These are phyloP conservation scores for Lophium mytilinum DNA, from an alignment of 495 filamentous ascomycete species.

Conservation along the genomic window DNA sequence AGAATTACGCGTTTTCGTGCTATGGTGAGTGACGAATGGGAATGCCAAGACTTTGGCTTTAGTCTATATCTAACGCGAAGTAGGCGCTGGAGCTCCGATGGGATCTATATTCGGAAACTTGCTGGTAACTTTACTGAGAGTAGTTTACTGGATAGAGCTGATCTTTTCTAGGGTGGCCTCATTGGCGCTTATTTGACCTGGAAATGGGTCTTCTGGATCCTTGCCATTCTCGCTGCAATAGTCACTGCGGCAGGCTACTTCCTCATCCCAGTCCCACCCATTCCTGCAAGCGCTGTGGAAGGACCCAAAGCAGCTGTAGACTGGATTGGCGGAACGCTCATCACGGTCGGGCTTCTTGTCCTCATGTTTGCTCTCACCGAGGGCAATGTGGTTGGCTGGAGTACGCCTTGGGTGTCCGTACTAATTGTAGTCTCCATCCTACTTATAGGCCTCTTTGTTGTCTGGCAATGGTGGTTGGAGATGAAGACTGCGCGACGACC, in stretches of 20 bases:
- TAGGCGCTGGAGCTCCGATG: slow-evolving; percentile 32
- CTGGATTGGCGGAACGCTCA: slow-evolving; percentile 33
- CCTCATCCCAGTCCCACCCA: slow-evolving; percentile 27
- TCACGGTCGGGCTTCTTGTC: slow-evolving; percentile 38
- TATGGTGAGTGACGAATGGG: slow-evolving; percentile 13
- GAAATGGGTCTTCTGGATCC: slow-evolving; percentile 48
- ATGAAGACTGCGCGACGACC: slow-evolving; percentile 39
- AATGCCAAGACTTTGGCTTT: neutral
- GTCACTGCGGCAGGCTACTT: slow-evolving; percentile 27
- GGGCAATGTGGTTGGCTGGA: slow-evolving; percentile 60
- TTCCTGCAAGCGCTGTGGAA: neutral
- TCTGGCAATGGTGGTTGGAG: slow-evolving; percentile 58
- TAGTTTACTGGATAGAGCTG: neutral
- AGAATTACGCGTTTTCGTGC: slow-evolving; percentile 51
- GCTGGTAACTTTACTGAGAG: slow-evolving; percentile 19
- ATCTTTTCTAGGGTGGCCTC: slow-evolving; percentile 35
- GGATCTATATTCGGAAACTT: slow-evolving; percentile 51
- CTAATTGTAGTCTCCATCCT: slow-evolving; percentile 55
- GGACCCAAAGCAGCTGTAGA: slow-evolving; percentile 24
- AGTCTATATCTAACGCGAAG: neutral
- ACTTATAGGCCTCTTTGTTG: slow-evolving; percentile 50
- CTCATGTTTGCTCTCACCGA: slow-evolving; percentile 57
- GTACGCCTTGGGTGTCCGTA: slow-evolving; percentile 54
- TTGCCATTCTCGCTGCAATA: slow-evolving; percentile 25
- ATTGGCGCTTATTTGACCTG: slow-evolving; percentile 48